Conservation (phyloP, 768 basidiomycete genomes). For the Tephrocybe sp. region DNA sequence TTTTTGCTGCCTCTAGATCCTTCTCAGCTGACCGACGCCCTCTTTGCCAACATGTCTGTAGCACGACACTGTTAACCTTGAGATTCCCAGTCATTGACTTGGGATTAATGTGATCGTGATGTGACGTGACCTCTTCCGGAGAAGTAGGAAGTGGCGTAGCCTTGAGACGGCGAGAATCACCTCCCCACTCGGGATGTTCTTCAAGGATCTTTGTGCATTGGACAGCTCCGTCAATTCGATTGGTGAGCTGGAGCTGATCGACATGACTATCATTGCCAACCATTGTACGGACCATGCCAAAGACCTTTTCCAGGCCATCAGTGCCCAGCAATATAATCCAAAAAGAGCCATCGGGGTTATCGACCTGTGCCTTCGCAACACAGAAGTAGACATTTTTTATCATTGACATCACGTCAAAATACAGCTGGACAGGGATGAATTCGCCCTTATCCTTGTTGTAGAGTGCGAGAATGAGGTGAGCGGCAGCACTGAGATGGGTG, state of each 20-base stretch:
- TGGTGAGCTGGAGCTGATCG: slow-evolving; percentile 24
- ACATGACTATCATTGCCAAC: slow-evolving; percentile 24
- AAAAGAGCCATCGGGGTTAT: slow-evolving; percentile 29
- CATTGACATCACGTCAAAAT: slow-evolving; percentile 32
- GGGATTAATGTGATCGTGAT: slow-evolving; percentile 34
- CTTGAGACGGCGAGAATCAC: slow-evolving; percentile 28
- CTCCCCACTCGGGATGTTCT: slow-evolving; percentile 36
- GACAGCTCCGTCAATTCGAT: slow-evolving; percentile 27
- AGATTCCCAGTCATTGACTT: slow-evolving; percentile 32
- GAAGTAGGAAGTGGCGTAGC: slow-evolving; percentile 25
- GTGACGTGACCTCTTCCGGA: slow-evolving; percentile 17
- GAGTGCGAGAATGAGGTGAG: slow-evolving; percentile 1
- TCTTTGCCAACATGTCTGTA: neutral
- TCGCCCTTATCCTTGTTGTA: neutral
- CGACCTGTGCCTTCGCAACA: slow-evolving; percentile 33
- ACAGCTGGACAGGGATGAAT: slow-evolving; percentile 20
- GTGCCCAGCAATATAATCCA: slow-evolving; percentile 37
- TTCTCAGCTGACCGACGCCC: neutral
- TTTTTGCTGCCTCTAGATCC: neutral
- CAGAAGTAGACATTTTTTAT: slow-evolving; percentile 38
- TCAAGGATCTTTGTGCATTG: slow-evolving; percentile 30
- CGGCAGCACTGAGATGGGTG: slow-evolving; percentile 19
- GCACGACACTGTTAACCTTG: slow-evolving; percentile 18
- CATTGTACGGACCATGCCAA: slow-evolving; percentile 33
- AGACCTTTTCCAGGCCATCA: slow-evolving; percentile 29